phyloP scores from a whole-genome alignment of 2,329 filamentous ascomycete genomes.

The Coniochaeta prunicola region DNA sequence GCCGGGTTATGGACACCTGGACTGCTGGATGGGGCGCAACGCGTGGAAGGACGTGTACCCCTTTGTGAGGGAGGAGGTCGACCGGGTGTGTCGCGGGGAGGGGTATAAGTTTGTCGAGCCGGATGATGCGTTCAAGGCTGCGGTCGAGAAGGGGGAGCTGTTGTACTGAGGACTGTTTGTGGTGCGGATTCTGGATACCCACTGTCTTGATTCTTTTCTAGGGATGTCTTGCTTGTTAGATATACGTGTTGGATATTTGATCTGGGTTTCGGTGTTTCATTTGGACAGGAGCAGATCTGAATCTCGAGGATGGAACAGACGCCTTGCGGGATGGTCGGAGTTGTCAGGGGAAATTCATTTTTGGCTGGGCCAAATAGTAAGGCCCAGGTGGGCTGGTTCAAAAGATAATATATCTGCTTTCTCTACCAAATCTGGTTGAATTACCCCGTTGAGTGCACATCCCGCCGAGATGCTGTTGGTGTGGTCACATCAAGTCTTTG shows the following conservation, averaged over 20 bases:
- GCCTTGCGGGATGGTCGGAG: neutral
- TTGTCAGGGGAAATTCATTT: neutral
- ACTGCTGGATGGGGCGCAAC: constrained; percentile 55
- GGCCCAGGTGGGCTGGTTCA: neutral
- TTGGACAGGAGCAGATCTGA: no score
- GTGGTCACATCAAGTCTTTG: neutral
- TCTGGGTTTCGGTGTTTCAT: no score
- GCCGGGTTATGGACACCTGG: constrained; percentile 52
- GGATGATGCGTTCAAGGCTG: constrained; percentile 30
- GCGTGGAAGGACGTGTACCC: constrained; percentile 55
- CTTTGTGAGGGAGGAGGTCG: constrained; percentile 45
- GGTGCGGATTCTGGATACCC: no score
- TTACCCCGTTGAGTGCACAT: neutral
- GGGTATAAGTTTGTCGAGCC: constrained; percentile 35
- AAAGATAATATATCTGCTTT: neutral
- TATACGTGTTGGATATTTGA: no score
- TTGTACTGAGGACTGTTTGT: constrained; percentile 19
- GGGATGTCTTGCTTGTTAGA: no score
- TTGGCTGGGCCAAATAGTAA: neutral
- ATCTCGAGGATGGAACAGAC: no score
- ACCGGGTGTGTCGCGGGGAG: constrained; percentile 39
- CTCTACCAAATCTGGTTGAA: neutral
- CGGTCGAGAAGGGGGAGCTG: constrained; percentile 33
- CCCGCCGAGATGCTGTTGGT: neutral
- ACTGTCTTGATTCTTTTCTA: no score